These are phyloP conservation scores for Plasmodium gonderi DNA, from an alignment of 169 alveolate species.

Conservation along the genomic window DNA sequence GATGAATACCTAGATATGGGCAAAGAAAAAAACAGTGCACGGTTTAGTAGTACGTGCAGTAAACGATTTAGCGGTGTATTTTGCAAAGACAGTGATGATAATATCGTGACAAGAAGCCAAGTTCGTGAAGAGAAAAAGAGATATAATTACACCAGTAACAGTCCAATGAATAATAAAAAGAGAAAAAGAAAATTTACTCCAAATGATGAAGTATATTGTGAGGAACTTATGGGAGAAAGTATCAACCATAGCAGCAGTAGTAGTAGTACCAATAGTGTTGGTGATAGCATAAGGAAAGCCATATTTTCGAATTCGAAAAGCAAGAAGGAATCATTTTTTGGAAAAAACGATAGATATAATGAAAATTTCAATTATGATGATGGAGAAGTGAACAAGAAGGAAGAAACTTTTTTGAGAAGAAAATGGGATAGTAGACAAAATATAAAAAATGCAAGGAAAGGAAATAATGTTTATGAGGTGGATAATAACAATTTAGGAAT, in stretches of 20 bases:
- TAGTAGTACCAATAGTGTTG: neutral
- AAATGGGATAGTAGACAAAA: neutral
- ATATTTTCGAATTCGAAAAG: neutral
- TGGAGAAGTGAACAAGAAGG: neutral
- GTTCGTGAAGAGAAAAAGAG: neutral
- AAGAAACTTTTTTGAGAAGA: neutral
- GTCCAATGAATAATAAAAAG: neutral
- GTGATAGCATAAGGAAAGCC: neutral
- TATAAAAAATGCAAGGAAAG: neutral
- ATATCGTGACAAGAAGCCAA: neutral
- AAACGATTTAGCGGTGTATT: too few species aligned
- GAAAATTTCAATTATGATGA: too few species aligned
- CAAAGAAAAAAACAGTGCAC: too few species aligned
- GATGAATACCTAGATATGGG: too few species aligned
- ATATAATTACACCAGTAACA: neutral
- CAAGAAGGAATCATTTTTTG: neutral
- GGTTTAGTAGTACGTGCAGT: too few species aligned
- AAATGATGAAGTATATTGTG: neutral
- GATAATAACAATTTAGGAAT: neutral
- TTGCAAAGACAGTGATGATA: too few species aligned
- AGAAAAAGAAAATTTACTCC: neutral
- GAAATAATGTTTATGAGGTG: neutral
- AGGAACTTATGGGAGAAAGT: neutral
- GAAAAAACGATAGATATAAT: too few species aligned
- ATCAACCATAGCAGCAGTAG: neutral